Percentiles rank a stretch among this genome's conserved stretches.
These are phyloP conservation scores for Puccinia brachypodii DNA, from an alignment of 1,284 basidiomycete species.

Conservation along the genomic window DNA sequence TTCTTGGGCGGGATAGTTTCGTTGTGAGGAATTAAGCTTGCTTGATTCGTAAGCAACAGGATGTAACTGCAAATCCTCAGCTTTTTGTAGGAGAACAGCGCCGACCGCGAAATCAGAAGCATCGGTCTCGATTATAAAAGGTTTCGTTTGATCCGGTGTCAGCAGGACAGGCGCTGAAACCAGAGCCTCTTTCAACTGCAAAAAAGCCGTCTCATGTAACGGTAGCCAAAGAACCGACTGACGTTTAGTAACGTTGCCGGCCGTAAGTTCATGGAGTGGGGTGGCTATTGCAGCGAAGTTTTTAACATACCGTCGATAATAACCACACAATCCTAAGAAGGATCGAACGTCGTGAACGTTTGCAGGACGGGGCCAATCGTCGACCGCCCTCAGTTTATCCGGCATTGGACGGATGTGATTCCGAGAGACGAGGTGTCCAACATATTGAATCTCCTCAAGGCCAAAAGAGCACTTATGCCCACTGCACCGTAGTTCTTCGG, in stretches of 20 bases:
- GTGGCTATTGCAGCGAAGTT: not conserved
- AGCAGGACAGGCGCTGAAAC: not conserved
- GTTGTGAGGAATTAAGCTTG: conserved; percentile 10
- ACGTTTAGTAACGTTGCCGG: not conserved
- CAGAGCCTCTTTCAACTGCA: not conserved
- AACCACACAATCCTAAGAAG: conserved; percentile 6
- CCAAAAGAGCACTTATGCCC: not conserved
- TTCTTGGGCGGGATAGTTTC: not conserved
- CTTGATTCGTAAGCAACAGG: conserved; percentile 12
- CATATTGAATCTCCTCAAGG: not conserved
- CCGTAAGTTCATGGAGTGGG: not conserved
- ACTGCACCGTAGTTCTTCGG: not conserved
- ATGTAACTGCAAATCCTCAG: not conserved
- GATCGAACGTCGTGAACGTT: conserved; percentile 7
- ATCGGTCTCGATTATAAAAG: conserved; percentile 6
- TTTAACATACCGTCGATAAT: conserved; percentile 23
- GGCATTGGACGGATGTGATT: not conserved
- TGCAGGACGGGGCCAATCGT: conserved; percentile 18
- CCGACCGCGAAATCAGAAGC: conserved; percentile 2
- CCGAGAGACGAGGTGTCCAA: not conserved
- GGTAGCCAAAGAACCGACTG: not conserved
- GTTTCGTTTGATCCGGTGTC: not conserved
- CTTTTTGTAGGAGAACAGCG: not conserved
- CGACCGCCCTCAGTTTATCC: not conserved
- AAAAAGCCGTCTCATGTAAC: not conserved